phyloP scores from a whole-genome alignment of 192 early-diverging fungal species.

The Cetraspora pellucida region DNA sequence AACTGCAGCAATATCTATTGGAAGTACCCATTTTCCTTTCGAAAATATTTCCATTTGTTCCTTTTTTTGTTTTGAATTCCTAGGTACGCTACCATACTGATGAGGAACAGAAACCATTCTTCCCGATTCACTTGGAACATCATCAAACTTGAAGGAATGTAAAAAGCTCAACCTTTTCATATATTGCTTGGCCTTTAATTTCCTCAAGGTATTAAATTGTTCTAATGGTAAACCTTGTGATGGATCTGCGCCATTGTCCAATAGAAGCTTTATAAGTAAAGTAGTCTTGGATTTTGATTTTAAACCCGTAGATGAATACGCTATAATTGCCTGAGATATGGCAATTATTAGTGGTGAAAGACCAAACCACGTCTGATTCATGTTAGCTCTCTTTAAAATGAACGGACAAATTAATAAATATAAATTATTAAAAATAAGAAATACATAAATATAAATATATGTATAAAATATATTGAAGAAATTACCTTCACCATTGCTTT shows the following conservation, averaged over 20 bases:
- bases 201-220: constrained; percentile 45
- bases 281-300: constrained; percentile 32
- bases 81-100: not conserved
- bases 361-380: constrained; percentile 51
- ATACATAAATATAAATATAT: not conserved
- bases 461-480: not conserved
- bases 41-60: not conserved
- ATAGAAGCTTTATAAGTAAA: constrained; percentile 40
- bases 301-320: constrained; percentile 28
- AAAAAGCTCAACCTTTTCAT: not conserved
- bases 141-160: not conserved
- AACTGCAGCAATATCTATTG: constrained; percentile 22
- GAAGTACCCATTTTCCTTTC: not conserved
- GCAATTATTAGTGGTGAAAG: constrained; percentile 43
- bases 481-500: constrained; percentile 47
- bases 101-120: not conserved
- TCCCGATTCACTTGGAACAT: constrained; percentile 20
- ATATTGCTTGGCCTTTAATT: constrained; percentile 38
- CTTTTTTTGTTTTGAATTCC: not conserved
- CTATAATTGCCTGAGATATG: constrained; percentile 16
- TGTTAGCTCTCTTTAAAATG: constrained; percentile 39
- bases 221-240: constrained; percentile 44
- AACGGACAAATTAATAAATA: not conserved
- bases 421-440: not conserved
- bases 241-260: constrained; percentile 48